phyloP scores from a whole-genome alignment of 2,329 filamentous ascomycete species.

The Juglanconis juglandina region DNA sequence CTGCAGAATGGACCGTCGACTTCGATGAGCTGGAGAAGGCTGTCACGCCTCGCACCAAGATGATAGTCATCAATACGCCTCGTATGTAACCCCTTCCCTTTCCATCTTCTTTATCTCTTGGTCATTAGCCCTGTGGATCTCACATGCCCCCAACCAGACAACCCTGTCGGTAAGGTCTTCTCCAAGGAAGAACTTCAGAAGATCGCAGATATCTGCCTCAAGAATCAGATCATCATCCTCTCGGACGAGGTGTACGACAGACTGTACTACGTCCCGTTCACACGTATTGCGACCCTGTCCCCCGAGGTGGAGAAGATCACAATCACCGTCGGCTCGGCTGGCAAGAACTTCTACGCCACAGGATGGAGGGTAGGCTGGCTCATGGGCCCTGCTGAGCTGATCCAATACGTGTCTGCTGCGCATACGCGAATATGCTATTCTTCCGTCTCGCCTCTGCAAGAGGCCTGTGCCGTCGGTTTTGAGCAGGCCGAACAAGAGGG shows the following conservation, averaged over 20 bases:
- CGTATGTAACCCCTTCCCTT: slow-evolving; percentile 32
- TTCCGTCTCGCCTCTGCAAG: slow-evolving; percentile 87
- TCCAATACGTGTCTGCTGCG: slow-evolving; percentile 86
- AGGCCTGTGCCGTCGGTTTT: slow-evolving; percentile 88
- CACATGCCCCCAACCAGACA: slow-evolving; percentile 52
- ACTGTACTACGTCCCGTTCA: slow-evolving; percentile 93
- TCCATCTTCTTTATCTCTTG: too few species aligned
- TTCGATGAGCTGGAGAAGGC: slow-evolving; percentile 76
- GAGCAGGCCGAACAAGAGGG: slow-evolving; percentile 79
- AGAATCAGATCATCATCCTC: slow-evolving; percentile 90
- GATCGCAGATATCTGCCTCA: slow-evolving; percentile 85
- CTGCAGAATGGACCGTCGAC: slow-evolving; percentile 84
- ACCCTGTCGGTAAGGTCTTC: slow-evolving; percentile 95
- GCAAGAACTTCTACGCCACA: slow-evolving; percentile 97
- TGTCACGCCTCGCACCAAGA: slow-evolving; percentile 84
- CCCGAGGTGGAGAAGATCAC: slow-evolving; percentile 86
- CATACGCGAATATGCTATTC: slow-evolving; percentile 97
- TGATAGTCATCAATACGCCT: slow-evolving; percentile 87
- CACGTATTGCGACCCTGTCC: slow-evolving; percentile 83
- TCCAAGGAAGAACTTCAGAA: slow-evolving; percentile 76
- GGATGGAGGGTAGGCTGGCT: slow-evolving; percentile 96
- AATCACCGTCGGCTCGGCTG: slow-evolving; percentile 89
- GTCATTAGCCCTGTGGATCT: neutral
- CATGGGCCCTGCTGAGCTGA: slow-evolving; percentile 81
- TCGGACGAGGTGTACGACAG: slow-evolving; percentile 93